Evolutionary conservation across 148 eudicot genomes (phyloP), one percentile per base, ranked within the genome.

Genomic region (Rhododendron vialii): DNA sequence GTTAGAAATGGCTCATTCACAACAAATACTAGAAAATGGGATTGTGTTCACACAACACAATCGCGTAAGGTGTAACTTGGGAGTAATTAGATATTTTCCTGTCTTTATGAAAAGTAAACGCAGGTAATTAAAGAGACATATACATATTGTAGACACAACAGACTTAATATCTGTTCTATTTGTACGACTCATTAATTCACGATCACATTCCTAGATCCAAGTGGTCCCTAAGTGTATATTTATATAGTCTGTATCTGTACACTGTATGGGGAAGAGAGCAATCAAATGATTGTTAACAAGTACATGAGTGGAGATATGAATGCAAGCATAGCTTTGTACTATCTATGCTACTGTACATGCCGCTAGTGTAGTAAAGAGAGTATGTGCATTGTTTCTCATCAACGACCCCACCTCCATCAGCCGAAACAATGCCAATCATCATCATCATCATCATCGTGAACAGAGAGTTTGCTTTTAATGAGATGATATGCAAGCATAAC

Each of bases 401-500:
- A 20, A 36, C 28, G 55, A 26, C 65, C 35, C 26, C 83, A 45
- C 53, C 55, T 41, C 43, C 53, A 28, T 80, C 20, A 24, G 24
- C 7, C 13, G 5, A 53, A 79, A 79, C 53, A 47, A 47, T 28
- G 78, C 65, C 53, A 78, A 57, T 18, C 1, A 41, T 15, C n/a
- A 38, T 41, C 30, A 30, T 30, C 30, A 30, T 30, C 30, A 30
- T 30, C 26, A 41, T 81, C 43, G 59, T 4, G 67, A 51, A 33
- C 74, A n/a, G 55, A 24, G 28, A 74, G 45, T 38, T 22, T 59
- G 67, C 83, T 81, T 22, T 33, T 20, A 81, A 20, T 33, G 65
- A 59, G 65, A 61, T 82, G n/a, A 55, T 82, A 61, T 57, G 38
- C 22, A 83, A n/a, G 22, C 76, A 43, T 59, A 83, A 83, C 45